Evolutionary conservation across 2,329 filamentous ascomycete genomes (phyloP), one percentile per base, ranked within the genome.

Genomic region (Cercospora berteroae): DNA sequence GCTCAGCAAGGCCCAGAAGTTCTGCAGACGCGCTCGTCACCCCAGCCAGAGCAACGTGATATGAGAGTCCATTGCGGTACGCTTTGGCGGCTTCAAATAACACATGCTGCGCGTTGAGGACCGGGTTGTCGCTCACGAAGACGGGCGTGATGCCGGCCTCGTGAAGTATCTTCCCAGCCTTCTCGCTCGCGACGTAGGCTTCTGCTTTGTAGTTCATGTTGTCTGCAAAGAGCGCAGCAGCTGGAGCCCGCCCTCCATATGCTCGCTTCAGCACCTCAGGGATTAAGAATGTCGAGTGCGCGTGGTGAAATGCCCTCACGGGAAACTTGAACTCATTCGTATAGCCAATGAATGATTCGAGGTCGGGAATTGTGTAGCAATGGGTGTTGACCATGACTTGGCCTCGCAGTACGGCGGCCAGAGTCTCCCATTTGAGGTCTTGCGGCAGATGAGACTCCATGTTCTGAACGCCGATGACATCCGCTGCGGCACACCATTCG

Each of bases 281-380:
- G 0, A 90, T 84, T 1, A 90, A 78, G 71, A 83, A 90, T 0
- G 89, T 89, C 72, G 89, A 85, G 66, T 90, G 87, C 3, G 89
- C 89, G 72, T 91, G 89, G 74, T 91, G 89, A 73, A 91, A 91
- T 0, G 89, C 88, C 12, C 87, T 82, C 4, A 91, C 80, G 0
- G 86, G 77, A 72, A 91, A 90, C 68, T 87, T 84, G 79, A 91
- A 92, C 81, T 91, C 89, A 70, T 91, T 90, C 13, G 87, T 89
- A 74, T 90, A 88, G 67, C 89, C 85, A 3, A 91, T 85, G 75
- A 91, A 89, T 33, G 87, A 86, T 77, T 91, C 89, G 7, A 91
- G 80, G 72, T 91, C 89, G 0, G 88, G 84, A 1, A 90, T 82
- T 5, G 74, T 90, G 76, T 91, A 92, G 79, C 89, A 91, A 72